Base-by-base conservation (phyloP, 768 basidiomycete genomes). In the Leccinellum albellum region DNA sequence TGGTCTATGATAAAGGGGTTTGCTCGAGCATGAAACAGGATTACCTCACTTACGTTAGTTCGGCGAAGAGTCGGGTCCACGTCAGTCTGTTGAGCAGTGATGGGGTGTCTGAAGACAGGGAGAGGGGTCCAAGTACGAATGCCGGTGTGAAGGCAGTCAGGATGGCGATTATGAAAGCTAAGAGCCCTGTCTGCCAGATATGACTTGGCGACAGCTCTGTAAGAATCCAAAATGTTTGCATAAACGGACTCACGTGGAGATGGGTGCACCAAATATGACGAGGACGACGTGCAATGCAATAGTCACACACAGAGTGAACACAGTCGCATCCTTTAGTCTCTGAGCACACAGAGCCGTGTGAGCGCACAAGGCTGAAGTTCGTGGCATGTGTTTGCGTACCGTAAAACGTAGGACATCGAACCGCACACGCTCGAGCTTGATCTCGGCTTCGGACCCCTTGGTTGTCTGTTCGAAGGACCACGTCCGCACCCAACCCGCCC, bases 51-150 rank as follows among this genome's bases (percentile, higher is more conserved):
- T 67, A 96, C 94, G 82, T 79, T 59, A 90, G 74, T 61, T 94
- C 89, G 49, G 82, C 88, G 66, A 95, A 94, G 40, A 98, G 76
- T 50, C 90, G 81, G 23, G 83, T 78, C 88, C 91, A 92, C 6
- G 82, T 81, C 67, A 86, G 77, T 44, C 87, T 79, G 46, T 78
- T 80, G 53, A 83, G 70, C 33, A 85, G 65, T 1, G 85, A 77
- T 15, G 71, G 66, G 7, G 76, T 72, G 47, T 75, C 73, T 20
- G 68, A 70, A 21, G 72, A 70, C 15, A 82, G 61, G 35, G 78
- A 79, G 0, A 90, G 88, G 3, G 76, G 60, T 7, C 90, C 90
- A 17, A 93, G 75, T 3, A 84, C 78, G 66, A 88, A 90, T 2
- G 84, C 80, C 10, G 91, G 85, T 0, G 87, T 77, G 62, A 87